These are phyloP conservation scores for Amylocystis lapponica DNA, from an alignment of 768 basidiomycete genomes.

Conservation along the genomic window DNA sequence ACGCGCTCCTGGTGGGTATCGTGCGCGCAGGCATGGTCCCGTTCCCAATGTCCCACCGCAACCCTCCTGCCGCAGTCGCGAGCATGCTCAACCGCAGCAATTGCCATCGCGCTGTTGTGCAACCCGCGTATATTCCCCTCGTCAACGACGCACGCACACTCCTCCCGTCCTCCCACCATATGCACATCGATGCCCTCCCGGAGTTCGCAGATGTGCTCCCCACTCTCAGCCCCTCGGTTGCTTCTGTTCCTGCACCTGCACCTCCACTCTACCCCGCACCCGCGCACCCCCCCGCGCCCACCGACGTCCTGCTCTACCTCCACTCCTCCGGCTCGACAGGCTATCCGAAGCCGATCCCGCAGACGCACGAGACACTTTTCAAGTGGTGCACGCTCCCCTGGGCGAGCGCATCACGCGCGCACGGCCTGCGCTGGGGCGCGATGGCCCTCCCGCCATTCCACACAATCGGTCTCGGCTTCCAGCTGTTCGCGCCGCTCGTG, in stretches of 20 bases:
- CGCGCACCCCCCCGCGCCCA: not conserved
- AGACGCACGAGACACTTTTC: conserved; percentile 12
- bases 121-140: conserved; percentile 1
- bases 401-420: conserved; percentile 2
- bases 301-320: conserved; percentile 9
- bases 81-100: conserved; percentile 12
- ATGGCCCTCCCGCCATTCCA: conserved; percentile 8
- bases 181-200: conserved; percentile 7
- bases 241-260: not conserved
- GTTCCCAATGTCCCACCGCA: conserved; percentile 31
- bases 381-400: not conserved
- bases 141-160: conserved; percentile 1
- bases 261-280: not conserved
- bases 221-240: not conserved
- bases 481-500: not conserved
- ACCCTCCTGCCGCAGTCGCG: conserved; percentile 26
- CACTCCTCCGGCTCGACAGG: conserved; percentile 22
- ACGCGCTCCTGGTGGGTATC: conserved; percentile 11
- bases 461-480: conserved; percentile 3
- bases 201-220: conserved; percentile 10
- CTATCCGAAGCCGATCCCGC: conserved; percentile 18
- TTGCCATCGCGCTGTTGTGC: conserved; percentile 13
- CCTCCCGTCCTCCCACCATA: not conserved
- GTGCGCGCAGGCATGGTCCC: conserved; percentile 15
- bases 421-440: conserved; percentile 3